phyloP scores from a whole-genome alignment of 352 stramenopile genomes.

The Pythium rhizo-oryzae region DNA sequence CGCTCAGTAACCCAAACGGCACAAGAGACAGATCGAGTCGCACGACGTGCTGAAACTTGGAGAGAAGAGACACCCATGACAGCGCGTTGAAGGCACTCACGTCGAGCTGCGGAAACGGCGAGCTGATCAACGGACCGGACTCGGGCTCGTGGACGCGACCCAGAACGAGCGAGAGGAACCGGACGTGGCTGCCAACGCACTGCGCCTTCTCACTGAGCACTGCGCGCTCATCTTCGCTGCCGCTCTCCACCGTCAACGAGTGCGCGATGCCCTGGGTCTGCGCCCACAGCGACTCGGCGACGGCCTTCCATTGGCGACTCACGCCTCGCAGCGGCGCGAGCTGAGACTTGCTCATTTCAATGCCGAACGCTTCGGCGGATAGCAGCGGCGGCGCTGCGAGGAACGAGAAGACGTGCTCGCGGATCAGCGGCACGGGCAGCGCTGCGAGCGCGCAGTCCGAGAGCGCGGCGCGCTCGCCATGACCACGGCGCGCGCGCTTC shows the following conservation, averaged over 20 bases:
- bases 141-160: background rate
- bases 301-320: slow-evolving; percentile 13
- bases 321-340: slow-evolving; percentile 15
- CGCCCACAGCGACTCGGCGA: slow-evolving; percentile 2
- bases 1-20: background rate
- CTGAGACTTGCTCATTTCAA: background rate
- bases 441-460: background rate
- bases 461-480: background rate
- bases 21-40: slow-evolving; percentile 11
- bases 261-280: background rate
- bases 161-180: slow-evolving; percentile 2
- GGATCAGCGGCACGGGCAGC: slow-evolving; percentile 9
- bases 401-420: slow-evolving; percentile 16
- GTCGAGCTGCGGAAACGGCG: background rate
- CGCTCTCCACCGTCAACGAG: background rate
- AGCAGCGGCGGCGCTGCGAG: slow-evolving; percentile 14
- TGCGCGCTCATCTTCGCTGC: background rate
- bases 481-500: slow-evolving; percentile 7
- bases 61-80: background rate
- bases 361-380: background rate
- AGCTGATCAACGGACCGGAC: background rate
- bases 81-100: background rate
- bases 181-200: background rate
- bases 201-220: background rate
- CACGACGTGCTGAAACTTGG: slow-evolving; percentile 12